These are phyloP conservation scores for Candida ortonii DNA, from an alignment of 805 yeast species.

Conservation along the genomic window DNA sequence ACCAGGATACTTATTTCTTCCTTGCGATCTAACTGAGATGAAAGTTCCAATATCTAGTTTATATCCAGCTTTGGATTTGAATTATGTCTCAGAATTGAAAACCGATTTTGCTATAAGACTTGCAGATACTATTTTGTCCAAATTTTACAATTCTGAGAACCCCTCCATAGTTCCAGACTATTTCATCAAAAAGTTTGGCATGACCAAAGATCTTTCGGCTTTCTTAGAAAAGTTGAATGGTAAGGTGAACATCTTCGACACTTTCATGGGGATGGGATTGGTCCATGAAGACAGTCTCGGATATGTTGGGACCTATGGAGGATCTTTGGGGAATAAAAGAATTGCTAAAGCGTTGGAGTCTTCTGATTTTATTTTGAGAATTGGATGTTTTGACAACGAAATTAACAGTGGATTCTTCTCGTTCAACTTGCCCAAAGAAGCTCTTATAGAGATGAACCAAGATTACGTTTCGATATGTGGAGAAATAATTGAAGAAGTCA, in stretches of 20 bases:
- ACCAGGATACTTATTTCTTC: constrained; percentile 84
- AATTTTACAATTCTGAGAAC: constrained; percentile 35
- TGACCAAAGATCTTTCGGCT: constrained; percentile 27
- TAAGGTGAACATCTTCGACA: constrained; percentile 39
- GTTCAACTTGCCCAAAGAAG: constrained; percentile 28
- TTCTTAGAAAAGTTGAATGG: constrained; percentile 33
- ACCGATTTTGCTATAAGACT: constrained; percentile 21
- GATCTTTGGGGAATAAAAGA: constrained; percentile 31
- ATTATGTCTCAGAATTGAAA: constrained; percentile 17
- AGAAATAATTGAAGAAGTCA: constrained; percentile 28
- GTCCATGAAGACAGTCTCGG: constrained; percentile 41
- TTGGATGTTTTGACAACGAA: constrained; percentile 68
- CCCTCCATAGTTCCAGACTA: constrained; percentile 44
- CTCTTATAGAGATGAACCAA: constrained; percentile 38
- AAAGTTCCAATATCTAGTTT: constrained; percentile 38
- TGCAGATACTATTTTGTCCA: constrained; percentile 33
- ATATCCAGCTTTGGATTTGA: constrained; percentile 27
- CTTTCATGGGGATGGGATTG: constrained; percentile 39
- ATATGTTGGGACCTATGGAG: constrained; percentile 45
- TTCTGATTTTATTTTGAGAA: constrained; percentile 66
- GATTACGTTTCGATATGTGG: constrained; percentile 40
- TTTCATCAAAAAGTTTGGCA: constrained; percentile 39
- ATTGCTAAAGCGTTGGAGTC: constrained; percentile 38
- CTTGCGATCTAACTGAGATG: constrained; percentile 66
- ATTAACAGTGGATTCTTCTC: constrained; percentile 63